Conservation (phyloP, 805 yeast genomes). For the Lachancea quebecensis region DNA sequence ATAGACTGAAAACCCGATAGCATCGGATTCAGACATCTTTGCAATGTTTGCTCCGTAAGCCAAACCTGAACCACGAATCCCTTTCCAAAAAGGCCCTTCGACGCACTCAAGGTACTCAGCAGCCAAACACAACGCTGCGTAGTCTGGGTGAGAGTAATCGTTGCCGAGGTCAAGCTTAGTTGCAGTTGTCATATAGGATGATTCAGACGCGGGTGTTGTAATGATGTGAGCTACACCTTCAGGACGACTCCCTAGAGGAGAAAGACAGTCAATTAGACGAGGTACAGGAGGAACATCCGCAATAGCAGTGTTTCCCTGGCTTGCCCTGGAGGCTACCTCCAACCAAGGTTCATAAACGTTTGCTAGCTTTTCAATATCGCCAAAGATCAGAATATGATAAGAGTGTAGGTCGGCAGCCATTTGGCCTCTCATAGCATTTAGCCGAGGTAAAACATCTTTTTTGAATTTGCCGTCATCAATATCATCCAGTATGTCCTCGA, state of each 20-base stretch:
- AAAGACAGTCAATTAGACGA: slow-evolving; percentile 44
- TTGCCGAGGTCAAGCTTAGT: slow-evolving; percentile 47
- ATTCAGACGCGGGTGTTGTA: slow-evolving; percentile 78
- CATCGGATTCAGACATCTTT: slow-evolving; percentile 58
- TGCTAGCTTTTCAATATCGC: slow-evolving; percentile 49
- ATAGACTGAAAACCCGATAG: slow-evolving; percentile 58
- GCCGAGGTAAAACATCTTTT: slow-evolving; percentile 25
- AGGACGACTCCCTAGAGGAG: slow-evolving; percentile 50
- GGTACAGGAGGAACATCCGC: slow-evolving; percentile 38
- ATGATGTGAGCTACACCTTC: slow-evolving; percentile 50
- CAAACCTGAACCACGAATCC: slow-evolving; percentile 87
- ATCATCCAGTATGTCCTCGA: slow-evolving; percentile 40
- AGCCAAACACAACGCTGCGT: slow-evolving; percentile 64
- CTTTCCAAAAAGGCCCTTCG: slow-evolving; percentile 97
- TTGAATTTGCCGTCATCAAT: slow-evolving; percentile 50
- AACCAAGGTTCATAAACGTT: slow-evolving; percentile 25
- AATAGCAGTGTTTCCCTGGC: not conserved
- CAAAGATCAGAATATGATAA: slow-evolving; percentile 61
- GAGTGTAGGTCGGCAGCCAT: slow-evolving; percentile 46
- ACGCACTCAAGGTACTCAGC: slow-evolving; percentile 73
- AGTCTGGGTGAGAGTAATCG: slow-evolving; percentile 47
- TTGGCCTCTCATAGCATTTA: slow-evolving; percentile 45
- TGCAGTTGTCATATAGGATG: slow-evolving; percentile 57
- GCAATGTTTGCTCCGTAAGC: slow-evolving; percentile 80
- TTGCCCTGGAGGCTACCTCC: slow-evolving; percentile 11